Base-by-base conservation (phyloP, 1,139 yeast genomes). In the Meyerozyma guilliermondii region DNA sequence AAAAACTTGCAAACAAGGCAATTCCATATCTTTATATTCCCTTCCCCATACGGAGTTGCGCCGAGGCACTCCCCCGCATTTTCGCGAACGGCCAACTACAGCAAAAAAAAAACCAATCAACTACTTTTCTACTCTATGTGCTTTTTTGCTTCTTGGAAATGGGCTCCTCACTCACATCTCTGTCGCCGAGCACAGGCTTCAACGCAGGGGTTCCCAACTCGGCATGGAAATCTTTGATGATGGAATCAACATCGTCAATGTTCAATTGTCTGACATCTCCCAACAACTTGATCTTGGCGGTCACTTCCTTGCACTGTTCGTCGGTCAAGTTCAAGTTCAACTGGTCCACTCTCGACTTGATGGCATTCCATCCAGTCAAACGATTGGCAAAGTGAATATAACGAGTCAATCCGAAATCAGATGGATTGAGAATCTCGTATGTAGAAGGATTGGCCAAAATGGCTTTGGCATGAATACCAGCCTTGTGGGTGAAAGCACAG, bases 401-500 rank as follows among this genome's bases (percentile, higher is more conserved):
- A 55, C 82, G 66, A 13, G 80, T 70, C 48, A 77, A 66, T 35
- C 82, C 82, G 48, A 77, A 77, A 59, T 77, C 82, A 14, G 68
- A 59, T n/a, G 82, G 82, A 47, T 71, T 71, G 53, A 77, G 65
- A 52, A 77, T 77, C 59, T 77, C 82, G 57, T 77, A 77, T 7
- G 82, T 77, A 11, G 81, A 74, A 17, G 82, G 82, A 56, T 77
- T 76, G 43, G 82, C 81, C 52, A 77, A 68, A 40, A 77, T 77
- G 39, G 81, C 81, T 59, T 77, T 75, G 43, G 82, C 81, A 54
- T 77, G 82, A 52, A 78, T 76, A 54, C 82, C 82, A 29, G 82
- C 82, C 61, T 77, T 77, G 56, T 77, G 82, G 39, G 82, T 77
- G 59, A 77, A 77, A 29, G 82, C 81, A 66, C 82, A 77, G 66